Base-by-base conservation (phyloP, 2,329 filamentous ascomycete species). In the Tolypocladium guangdongense region DNA sequence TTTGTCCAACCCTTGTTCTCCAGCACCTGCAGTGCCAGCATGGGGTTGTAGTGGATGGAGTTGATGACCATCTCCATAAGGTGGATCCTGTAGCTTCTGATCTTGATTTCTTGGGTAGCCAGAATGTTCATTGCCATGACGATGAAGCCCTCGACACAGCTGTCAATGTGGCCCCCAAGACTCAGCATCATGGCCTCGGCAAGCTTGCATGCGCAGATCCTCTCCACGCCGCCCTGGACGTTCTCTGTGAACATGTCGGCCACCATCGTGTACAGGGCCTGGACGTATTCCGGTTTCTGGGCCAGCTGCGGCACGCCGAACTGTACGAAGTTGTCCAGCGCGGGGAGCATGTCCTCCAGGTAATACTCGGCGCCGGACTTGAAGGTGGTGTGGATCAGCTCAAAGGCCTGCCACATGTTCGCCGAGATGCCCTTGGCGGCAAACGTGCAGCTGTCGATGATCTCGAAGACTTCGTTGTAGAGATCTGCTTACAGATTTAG, bases 11-110 rank as follows among this genome's bases (percentile, higher is more conserved):
- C 86, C 64, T 95, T 92, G 52, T 78, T 74, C 73, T 99, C 93
- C n/a, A 99, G 80, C 38, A 96, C 83, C 57, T 90, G 86, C 24
- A 99, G 80, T 27, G 90, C 81, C 55, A 96, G 78, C 46, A 86
- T 73, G 1, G 93, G 91, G 74, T 96, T 96, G 78, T 99, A 99
- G 78, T 97, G 95, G 63, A 97, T 90, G 53, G 88, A 84, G 71
- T 97, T 97, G 76, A 99, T 96, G 55, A 99, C 84, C 84, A 99
- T 95, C 74, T 99, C 93, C 88, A 99, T 95, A 46, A 99, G 74
- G 68, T 99, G 92, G 52, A 97, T 91, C 63, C 89, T 87, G 70
- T 96, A 95, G 3, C 89, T 91, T 77, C 95, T 96, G 61, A 95
- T 85, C 71, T 90, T 91, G 51, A 88, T 77, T 59, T 95, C 88